A percentile compares a stretch with the other conserved stretches of the same genome.
phyloP scores from a whole-genome alignment of 371 early-diverging fungal genomes.

The Nosema muscidifuracis region DNA sequence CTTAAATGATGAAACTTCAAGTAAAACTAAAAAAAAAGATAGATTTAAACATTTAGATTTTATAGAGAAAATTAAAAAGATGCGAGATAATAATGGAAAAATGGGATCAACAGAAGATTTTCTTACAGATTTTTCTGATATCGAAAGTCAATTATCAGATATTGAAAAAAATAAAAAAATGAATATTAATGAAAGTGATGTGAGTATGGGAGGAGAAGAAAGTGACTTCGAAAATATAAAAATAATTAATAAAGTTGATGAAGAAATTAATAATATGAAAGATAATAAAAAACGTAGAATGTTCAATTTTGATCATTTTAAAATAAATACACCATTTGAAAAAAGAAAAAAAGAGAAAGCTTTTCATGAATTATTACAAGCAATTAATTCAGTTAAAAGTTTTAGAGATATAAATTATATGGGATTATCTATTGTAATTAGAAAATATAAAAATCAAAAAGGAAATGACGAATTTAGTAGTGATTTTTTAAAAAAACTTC shows the following conservation, averaged over 20 bases:
- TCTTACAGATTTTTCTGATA: too few relatives aligned
- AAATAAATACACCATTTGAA: slow-evolving; percentile 21
- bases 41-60: not conserved
- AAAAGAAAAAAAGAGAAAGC: slow-evolving; percentile 50
- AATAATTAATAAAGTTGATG: not conserved
- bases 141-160: too few relatives aligned
- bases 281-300: not conserved
- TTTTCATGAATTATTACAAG: slow-evolving; percentile 56
- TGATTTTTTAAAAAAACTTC: slow-evolving; percentile 23
- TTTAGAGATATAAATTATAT: slow-evolving; percentile 58
- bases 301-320: slow-evolving; percentile 3
- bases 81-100: not conserved
- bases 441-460: slow-evolving; percentile 51
- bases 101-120: not conserved
- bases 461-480: slow-evolving; percentile 19
- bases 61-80: not conserved
- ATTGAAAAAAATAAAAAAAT: too few relatives aligned
- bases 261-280: not conserved
- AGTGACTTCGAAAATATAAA: not conserved
- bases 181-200: not conserved
- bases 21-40: not conserved
- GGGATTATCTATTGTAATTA: slow-evolving; percentile 55
- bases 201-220: not conserved
- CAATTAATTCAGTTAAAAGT: slow-evolving; percentile 49
- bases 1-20: not conserved